phyloP scores from a whole-genome alignment of 495 filamentous ascomycete genomes.

The Penicillium flavigenum region DNA sequence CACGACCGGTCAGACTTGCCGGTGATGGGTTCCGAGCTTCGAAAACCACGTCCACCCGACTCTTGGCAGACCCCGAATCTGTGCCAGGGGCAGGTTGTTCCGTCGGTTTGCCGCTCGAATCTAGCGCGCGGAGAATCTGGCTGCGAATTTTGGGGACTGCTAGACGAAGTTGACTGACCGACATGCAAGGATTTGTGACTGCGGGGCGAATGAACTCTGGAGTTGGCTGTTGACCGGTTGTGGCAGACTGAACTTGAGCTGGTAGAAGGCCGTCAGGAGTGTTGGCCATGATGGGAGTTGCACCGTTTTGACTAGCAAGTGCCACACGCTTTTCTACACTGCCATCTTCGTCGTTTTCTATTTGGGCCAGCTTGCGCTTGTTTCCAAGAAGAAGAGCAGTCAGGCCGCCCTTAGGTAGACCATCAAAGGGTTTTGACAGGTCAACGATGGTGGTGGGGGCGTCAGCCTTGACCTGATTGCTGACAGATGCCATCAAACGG shows the following conservation, averaged over 20 bases:
- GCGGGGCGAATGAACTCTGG: conserved; percentile 89
- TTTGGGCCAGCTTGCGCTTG: conserved; percentile 74
- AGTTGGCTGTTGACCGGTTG: conserved; percentile 64
- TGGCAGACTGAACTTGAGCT: conserved; percentile 53
- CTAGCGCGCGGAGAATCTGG: conserved; percentile 63
- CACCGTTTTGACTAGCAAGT: conserved; percentile 58
- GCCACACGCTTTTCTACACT: conserved; percentile 62
- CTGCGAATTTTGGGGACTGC: conserved; percentile 85
- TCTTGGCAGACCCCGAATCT: conserved; percentile 53
- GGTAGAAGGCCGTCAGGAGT: conserved; percentile 73
- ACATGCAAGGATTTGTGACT: conserved; percentile 73
- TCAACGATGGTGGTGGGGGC: conserved; percentile 84
- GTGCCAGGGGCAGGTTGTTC: conserved; percentile 47
- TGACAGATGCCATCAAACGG: conserved; percentile 70
- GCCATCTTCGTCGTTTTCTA: conserved; percentile 68
- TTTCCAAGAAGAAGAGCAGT: conserved; percentile 84
- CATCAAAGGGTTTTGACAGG: conserved; percentile 91
- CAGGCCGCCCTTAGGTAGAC: conserved; percentile 85
- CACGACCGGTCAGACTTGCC: conserved; percentile 54
- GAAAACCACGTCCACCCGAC: conserved; percentile 63
- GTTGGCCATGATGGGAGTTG: conserved; percentile 71
- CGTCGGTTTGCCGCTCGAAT: conserved; percentile 45
- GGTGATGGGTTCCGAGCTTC: conserved; percentile 70
- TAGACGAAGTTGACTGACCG: conserved; percentile 80
- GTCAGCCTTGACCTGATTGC: conserved; percentile 60